Conservation (phyloP, 2,329 filamentous ascomycete species). For the Aulographum hederae region DNA sequence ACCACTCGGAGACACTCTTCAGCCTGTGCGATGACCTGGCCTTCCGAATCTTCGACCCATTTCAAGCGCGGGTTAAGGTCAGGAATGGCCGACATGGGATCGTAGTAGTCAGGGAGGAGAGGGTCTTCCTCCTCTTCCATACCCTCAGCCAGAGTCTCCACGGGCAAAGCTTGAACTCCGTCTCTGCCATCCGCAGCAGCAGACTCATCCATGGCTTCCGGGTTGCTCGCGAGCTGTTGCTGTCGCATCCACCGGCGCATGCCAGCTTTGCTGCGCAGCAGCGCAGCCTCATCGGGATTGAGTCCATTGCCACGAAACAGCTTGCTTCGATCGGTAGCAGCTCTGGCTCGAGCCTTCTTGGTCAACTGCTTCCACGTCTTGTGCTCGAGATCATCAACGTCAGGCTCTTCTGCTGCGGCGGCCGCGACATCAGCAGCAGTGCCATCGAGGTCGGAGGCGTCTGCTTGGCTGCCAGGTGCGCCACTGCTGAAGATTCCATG, state of each 20-base stretch:
- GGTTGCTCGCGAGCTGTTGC: constrained; percentile 38
- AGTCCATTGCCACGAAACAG: constrained; percentile 74
- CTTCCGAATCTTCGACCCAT: constrained; percentile 82
- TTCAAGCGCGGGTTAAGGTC: constrained; percentile 61
- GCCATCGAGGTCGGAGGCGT: constrained; percentile 76
- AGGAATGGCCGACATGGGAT: constrained; percentile 68
- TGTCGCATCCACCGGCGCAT: constrained; percentile 81
- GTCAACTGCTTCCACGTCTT: constrained; percentile 98
- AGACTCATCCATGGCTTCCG: constrained; percentile 11
- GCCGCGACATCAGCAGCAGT: constrained; percentile 46
- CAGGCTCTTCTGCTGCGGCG: constrained; percentile 43
- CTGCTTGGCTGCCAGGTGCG: constrained; percentile 48
- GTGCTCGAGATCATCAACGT: constrained; percentile 79
- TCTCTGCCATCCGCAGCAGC: constrained; percentile 27
- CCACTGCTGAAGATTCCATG: constrained; percentile 46
- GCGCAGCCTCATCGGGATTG: constrained; percentile 71
- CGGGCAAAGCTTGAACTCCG: constrained; percentile 28
- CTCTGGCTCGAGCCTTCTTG: constrained; percentile 78
- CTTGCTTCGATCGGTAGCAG: constrained; percentile 69
- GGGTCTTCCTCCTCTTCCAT: constrained; percentile 78
- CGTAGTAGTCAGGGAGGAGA: constrained; percentile 87
- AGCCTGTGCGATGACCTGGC: constrained; percentile 71
- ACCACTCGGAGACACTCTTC: constrained; percentile 71
- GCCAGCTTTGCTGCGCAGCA: constrained; percentile 66
- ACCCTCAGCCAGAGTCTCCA: constrained; percentile 80